These are phyloP conservation scores for Phragmites australis DNA, from an alignment of 176 grass and related monocot species.

Conservation along the genomic window DNA sequence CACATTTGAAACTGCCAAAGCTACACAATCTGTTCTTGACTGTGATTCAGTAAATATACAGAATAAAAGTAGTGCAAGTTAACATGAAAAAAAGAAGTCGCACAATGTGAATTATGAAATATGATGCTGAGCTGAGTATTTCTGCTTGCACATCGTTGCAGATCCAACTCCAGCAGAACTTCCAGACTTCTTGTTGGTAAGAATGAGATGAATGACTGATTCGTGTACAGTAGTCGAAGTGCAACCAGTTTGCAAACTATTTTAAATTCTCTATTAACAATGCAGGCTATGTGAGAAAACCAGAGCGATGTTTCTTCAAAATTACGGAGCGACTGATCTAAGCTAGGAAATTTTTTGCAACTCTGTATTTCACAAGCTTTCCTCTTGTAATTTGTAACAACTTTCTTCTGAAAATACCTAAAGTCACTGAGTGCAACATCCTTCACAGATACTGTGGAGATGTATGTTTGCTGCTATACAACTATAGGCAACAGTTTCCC, in stretches of 20 bases:
- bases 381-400: constrained; percentile 21
- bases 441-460: not conserved
- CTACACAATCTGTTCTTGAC: not conserved
- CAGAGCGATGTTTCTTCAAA: not conserved
- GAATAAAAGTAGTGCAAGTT: not conserved
- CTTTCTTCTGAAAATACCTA: constrained; percentile 22
- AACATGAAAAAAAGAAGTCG: not conserved
- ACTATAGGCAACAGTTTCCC: not conserved
- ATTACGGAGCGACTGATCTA: not conserved
- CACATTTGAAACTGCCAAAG: constrained; percentile 1
- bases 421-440: not conserved
- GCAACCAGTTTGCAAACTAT: constrained; percentile 24
- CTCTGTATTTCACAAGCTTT: constrained; percentile 34
- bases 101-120: not conserved
- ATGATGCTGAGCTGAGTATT: not conserved
- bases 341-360: constrained; percentile 11
- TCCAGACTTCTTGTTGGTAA: not conserved
- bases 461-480: constrained; percentile 18
- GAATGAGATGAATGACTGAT: constrained; percentile 3
- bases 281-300: constrained; percentile 1
- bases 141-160: not conserved
- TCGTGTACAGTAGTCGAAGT: constrained; percentile 11
- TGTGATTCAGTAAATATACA: not conserved
- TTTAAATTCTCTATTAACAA: constrained; percentile 16
- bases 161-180: not conserved